Percentiles rank a stretch among this genome's conserved stretches.
phyloP scores from a whole-genome alignment of 257 asterid genomes.

The Nicotiana otophora region DNA sequence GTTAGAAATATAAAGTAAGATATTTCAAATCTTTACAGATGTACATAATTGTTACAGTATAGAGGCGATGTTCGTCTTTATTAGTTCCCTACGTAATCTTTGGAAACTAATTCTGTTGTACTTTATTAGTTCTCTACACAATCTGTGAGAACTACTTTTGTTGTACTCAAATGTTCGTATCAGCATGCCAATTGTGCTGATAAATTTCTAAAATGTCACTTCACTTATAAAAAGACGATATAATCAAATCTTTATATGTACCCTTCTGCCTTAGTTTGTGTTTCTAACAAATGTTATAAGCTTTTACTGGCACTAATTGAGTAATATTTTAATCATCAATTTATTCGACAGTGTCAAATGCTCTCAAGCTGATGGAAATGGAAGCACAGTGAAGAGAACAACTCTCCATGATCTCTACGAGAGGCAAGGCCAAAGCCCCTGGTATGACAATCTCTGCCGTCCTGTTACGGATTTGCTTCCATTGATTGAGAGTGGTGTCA shows the following conservation, averaged over 20 bases:
- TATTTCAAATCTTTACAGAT: neutral
- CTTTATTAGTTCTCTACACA: too few species aligned
- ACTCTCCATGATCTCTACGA: constrained; percentile 95
- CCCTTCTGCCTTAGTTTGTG: neutral
- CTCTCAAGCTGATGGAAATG: constrained; percentile 71
- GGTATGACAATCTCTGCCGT: constrained; percentile 95
- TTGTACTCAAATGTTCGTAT: too few species aligned
- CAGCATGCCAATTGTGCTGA: too few species aligned
- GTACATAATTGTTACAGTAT: too few species aligned
- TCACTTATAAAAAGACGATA: too few species aligned
- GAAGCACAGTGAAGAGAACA: constrained; percentile 61
- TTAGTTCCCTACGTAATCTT: too few species aligned
- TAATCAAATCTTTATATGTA: too few species aligned
- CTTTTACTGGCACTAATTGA: neutral
- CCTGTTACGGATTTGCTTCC: constrained; percentile 98
- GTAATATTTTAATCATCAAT: neutral
- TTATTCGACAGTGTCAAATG: constrained; percentile 59
- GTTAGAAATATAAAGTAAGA: neutral
- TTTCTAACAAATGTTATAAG: neutral
- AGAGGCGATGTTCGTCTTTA: too few species aligned
- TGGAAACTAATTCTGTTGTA: too few species aligned
- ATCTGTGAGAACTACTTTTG: too few species aligned
- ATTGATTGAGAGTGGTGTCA: constrained; percentile 79
- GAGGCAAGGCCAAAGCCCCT: constrained; percentile 95
- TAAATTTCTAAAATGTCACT: too few species aligned